Evolutionary conservation across 2,329 filamentous ascomycete genomes (phyloP).

Genomic region (Piedraia hortae): DNA sequence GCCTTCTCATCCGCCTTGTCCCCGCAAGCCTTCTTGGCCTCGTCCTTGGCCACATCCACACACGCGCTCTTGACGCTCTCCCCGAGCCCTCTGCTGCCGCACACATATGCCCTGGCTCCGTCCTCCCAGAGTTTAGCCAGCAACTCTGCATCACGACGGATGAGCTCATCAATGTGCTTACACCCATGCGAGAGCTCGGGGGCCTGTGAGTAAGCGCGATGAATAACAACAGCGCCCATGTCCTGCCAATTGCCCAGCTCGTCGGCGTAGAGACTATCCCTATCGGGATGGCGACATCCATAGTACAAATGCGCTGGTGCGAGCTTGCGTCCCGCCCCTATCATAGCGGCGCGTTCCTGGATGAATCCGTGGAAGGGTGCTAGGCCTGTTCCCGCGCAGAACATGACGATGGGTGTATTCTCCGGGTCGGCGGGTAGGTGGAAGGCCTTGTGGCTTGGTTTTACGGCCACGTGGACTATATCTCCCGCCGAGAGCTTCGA

Average conservation of each 20-base stretch:
- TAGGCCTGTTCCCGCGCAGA: conserved; percentile 47
- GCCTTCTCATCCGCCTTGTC: conserved; percentile 5
- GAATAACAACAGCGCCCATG: conserved; percentile 31
- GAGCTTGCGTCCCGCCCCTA: conserved; percentile 22
- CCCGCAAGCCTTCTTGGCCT: conserved; percentile 6
- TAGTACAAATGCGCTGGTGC: conserved; percentile 36
- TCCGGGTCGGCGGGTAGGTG: conserved; percentile 17
- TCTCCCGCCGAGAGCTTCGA: conserved; percentile 16
- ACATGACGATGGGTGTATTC: conserved; percentile 16
- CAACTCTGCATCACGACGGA: conserved; percentile 1
- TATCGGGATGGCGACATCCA: conserved; percentile 24
- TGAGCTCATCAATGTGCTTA: conserved; percentile 20
- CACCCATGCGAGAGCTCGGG: conserved; percentile 14
- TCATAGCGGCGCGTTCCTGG: conserved; percentile 44
- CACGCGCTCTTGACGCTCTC: conserved; percentile 14
- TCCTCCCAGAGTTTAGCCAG: conserved; percentile 19
- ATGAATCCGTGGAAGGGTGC: conserved; percentile 93
- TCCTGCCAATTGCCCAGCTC: conserved; percentile 33
- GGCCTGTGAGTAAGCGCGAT: conserved; percentile 29
- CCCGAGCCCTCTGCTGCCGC: conserved; percentile 22
- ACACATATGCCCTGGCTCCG: conserved; percentile 34
- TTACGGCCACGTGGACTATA: conserved; percentile 16
- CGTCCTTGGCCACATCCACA: conserved; percentile 1
- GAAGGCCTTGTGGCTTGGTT: conserved; percentile 17
- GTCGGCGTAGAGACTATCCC: conserved; percentile 32